Base-by-base conservation (phyloP, 2,329 filamentous ascomycete species). In the Trichoderma atrobrunneum region DNA sequence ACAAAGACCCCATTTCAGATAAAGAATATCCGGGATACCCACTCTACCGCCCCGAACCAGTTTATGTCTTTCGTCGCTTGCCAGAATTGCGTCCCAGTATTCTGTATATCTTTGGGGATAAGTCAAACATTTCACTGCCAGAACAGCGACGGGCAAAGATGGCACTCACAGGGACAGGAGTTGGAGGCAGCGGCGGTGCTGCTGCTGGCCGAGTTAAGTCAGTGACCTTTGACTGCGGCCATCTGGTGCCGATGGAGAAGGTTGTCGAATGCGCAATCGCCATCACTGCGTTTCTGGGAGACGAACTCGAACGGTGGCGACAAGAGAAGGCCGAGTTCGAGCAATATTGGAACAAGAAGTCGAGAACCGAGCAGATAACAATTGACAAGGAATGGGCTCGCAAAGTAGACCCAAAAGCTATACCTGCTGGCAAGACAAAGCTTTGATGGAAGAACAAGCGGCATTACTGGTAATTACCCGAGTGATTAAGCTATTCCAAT, bases 381-480 rank as follows among this genome's bases (percentile, higher is more conserved):
- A 54, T 54, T 54, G 48, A 54, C 11, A 7, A 24, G 11, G 21
- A 54, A 14, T 54, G 48, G 48, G 5, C 48, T 24, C 48, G 0
- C n/a, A 54, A 24, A 24, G 48, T 54, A 7, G n/a, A 54, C 24
- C 48, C 48, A 14, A 54, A 54, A 1, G n/a, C 48, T 54, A 54
- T 21, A 54, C 5, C 21, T 3, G 21, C 5, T 24, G 48, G 21
- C 48, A 54, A 54, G 48, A 3, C 48, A 24, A 54, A 21, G 21
- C 5, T 54, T 14, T 54, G 21, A 54, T 7, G 21, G 0, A 54
- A 54, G 11, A 5, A 14, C 48, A 54, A 54, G 1, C 11, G 10
- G 21, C 5, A 54, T 24, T 21, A 24, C 21, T 0, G 3, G n/a
- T 2, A 24, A 0, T 7, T n/a, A 24, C n/a, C 1, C 1, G 1